phyloP scores from a whole-genome alignment of 2,329 filamentous ascomycete genomes.

The Penicillium corylophilum region DNA sequence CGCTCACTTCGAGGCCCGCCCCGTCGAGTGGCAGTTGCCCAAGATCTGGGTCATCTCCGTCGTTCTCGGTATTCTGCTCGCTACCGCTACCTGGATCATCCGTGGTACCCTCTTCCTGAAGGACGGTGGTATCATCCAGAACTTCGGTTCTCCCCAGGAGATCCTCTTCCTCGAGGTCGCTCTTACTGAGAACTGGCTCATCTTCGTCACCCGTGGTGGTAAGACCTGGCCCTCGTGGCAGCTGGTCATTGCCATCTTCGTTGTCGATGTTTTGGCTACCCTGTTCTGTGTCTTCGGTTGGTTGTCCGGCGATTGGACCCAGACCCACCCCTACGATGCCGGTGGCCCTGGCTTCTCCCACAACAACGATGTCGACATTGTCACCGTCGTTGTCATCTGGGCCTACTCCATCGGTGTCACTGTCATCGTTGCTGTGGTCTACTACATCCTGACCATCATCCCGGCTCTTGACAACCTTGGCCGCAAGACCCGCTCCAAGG shows the following conservation, averaged over 20 bases:
- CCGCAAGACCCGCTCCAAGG: conserved; percentile 51
- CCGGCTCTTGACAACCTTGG: conserved; percentile 51
- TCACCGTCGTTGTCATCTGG: conserved; percentile 55
- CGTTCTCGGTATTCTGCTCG: conserved; percentile 64
- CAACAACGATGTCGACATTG: conserved; percentile 59
- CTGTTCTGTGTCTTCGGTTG: conserved; percentile 75
- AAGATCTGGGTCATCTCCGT: conserved; percentile 73
- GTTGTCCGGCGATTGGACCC: conserved; percentile 56
- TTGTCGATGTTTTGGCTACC: conserved; percentile 69
- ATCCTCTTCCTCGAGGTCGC: conserved; percentile 89
- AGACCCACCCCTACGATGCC: conserved; percentile 30
- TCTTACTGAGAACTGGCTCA: conserved; percentile 92
- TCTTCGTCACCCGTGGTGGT: conserved; percentile 89
- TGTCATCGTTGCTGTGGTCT: conserved; percentile 53
- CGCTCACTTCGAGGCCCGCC: conserved; percentile 70
- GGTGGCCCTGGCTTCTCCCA: conserved; percentile 33
- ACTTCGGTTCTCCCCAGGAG: conserved; percentile 72
- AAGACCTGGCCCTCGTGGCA: conserved; percentile 74
- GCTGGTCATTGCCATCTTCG: conserved; percentile 67
- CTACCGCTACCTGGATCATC: conserved; percentile 69
- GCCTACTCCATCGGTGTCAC: conserved; percentile 54
- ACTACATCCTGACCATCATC: conserved; percentile 50
- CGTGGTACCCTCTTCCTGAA: conserved; percentile 68
- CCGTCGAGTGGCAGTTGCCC: conserved; percentile 76
- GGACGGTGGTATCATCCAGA: conserved; percentile 71